Conservation (phyloP, 306 rosid genomes). For the Hylodesmum podocarpum region DNA sequence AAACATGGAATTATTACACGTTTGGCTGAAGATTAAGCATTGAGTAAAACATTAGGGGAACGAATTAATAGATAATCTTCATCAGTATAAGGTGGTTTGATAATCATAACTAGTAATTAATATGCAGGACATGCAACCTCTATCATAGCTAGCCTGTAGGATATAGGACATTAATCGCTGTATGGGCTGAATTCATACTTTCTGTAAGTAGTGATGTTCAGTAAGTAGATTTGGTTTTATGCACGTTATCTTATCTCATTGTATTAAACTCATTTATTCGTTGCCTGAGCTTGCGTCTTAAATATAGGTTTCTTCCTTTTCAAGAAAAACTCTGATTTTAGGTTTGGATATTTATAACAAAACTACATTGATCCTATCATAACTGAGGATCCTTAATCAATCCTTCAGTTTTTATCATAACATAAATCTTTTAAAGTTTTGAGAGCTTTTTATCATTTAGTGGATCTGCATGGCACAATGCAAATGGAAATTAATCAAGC, state of each 20-base stretch:
- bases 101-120: no score
- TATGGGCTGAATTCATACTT: not conserved
- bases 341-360: not conserved
- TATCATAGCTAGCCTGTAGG: no score
- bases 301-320: constrained; percentile 16
- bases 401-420: not conserved
- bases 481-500: no score
- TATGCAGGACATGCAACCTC: not conserved
- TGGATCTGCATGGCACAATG: no score
- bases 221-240: not conserved
- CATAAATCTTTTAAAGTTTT: not conserved
- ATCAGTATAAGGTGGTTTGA: not conserved
- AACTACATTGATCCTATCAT: not conserved
- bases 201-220: not conserved
- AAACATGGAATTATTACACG: not conserved
- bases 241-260: not conserved
- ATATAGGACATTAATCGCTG: no score
- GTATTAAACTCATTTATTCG: not conserved
- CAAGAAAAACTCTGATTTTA: not conserved
- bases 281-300: not conserved
- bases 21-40: not conserved
- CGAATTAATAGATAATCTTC: not conserved
- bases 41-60: not conserved
- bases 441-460: no score
- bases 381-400: not conserved